Percentiles rank a stretch among this genome's conserved stretches.
Evolutionary conservation across 2,329 filamentous ascomycete species (phyloP).

Genomic region (Hymenoscyphus salicellus): DNA sequence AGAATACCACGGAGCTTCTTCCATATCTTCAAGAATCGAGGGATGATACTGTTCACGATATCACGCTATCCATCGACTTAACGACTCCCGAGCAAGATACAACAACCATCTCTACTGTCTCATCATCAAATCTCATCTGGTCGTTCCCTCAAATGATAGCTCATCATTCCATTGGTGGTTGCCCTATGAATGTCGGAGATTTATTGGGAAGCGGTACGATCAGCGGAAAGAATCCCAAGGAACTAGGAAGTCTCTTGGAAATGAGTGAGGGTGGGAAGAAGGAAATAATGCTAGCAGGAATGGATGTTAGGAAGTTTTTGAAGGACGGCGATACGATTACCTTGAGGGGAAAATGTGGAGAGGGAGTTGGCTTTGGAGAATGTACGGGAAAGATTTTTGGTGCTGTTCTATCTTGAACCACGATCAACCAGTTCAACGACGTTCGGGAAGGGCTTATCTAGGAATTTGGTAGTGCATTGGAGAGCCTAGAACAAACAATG

Average conservation of each 20-base stretch:
- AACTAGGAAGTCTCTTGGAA: conserved; percentile 69
- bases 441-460: no score
- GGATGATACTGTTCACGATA: conserved; percentile 61
- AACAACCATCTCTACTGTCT: conserved; percentile 59
- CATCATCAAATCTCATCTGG: conserved; percentile 68
- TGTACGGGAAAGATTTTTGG: conserved; percentile 59
- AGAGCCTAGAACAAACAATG: no score
- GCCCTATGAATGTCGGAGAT: conserved; percentile 70
- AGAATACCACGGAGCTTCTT: conserved; percentile 53
- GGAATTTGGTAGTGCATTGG: no score
- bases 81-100: conserved; percentile 49
- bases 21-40: conserved; percentile 60
- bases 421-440: no score
- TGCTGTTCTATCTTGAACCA: conserved; percentile 18
- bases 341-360: conserved; percentile 63
- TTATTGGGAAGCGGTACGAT: conserved; percentile 78
- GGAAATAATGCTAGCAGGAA: conserved; percentile 58
- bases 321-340: conserved; percentile 71
- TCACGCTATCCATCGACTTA: conserved; percentile 65
- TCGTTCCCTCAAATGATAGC: conserved; percentile 81
- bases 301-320: conserved; percentile 67
- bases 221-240: conserved; percentile 52
- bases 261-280: conserved; percentile 68
- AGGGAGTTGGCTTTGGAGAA: conserved; percentile 74
- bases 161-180: conserved; percentile 74